Evolutionary conservation across 805 yeast genomes (phyloP), one percentile per base, ranked within the genome.

Genomic region (Starmerella kuoi): DNA sequence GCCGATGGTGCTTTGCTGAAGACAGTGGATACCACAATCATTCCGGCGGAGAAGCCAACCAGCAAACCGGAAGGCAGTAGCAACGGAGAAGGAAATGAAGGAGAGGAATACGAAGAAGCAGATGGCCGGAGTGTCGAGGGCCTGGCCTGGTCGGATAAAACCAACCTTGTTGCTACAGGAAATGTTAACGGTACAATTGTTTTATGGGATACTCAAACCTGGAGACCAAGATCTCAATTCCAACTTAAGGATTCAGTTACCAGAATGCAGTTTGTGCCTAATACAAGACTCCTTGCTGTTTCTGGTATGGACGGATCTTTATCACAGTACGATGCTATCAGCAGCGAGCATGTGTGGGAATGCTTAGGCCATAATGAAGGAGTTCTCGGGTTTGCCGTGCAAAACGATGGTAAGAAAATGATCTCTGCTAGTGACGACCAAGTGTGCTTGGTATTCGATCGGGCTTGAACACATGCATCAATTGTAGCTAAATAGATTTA

Each of bases 361-460:
- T 91, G 93, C 49, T 75, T 76, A 31, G 99, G 98, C 19, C 98
- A 91, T 61, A 81, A 80, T 61, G 82, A 83, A 81, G 97, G 97
- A 48, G 77, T 91, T 17, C 69, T 91, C 49, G 96, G 85, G 55
- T 88, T 91, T 58, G 76, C 79, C 17, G 57, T 79, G 33, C 73
- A 76, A 44, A 76, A 74, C 31, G 64, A 72, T 35, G 88, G 85
- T 22, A 69, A 71, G 39, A 77, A 78, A 58, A 56, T 91, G 35
- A 70, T 86, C 28, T 84, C 96, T 18, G 98, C 95, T 12, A 96
- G 96, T 50, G 98, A 91, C 60, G 98, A 91, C 61, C 95, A 95
- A 52, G 95, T 91, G 25, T 75, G 93, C 11, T 66, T 88, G 50
- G 73, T 88, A 9, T 86, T 76, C 53, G 39, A 51, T 34, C 30